Percentiles rank a stretch among this genome's conserved stretches.
These are phyloP conservation scores for Durio zibethinus DNA, from an alignment of 345 rosid species.

Conservation along the genomic window DNA sequence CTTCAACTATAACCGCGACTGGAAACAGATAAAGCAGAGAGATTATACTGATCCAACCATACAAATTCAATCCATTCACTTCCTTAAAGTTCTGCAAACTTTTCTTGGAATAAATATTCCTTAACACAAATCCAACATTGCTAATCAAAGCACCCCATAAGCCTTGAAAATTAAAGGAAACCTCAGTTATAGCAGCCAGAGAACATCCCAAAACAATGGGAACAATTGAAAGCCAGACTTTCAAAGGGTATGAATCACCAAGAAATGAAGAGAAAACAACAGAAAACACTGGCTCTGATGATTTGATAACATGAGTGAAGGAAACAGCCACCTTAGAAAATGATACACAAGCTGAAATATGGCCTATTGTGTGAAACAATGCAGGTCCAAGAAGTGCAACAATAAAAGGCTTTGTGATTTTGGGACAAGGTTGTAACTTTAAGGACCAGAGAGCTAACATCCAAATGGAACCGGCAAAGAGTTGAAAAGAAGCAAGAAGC, in stretches of 20 bases:
- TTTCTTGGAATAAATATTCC: slow-evolving; percentile 82
- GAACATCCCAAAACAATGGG: slow-evolving; percentile 95
- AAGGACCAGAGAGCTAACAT: slow-evolving; percentile 81
- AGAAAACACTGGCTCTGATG: slow-evolving; percentile 93
- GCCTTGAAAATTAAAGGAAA: slow-evolving; percentile 80
- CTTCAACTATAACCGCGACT: slow-evolving; percentile 82
- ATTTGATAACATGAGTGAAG: slow-evolving; percentile 95
- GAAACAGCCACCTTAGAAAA: slow-evolving; percentile 98
- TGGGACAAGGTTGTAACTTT: slow-evolving; percentile 77
- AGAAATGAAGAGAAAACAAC: slow-evolving; percentile 86
- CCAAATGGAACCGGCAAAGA: slow-evolving; percentile 86
- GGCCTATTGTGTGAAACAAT: slow-evolving; percentile 90
- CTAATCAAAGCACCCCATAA: slow-evolving; percentile 94
- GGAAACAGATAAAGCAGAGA: slow-evolving; percentile 77
- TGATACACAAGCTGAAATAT: slow-evolving; percentile 91
- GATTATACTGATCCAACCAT: slow-evolving; percentile 78
- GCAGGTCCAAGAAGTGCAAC: slow-evolving; percentile 94
- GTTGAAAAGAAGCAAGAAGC: slow-evolving; percentile 96
- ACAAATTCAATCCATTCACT: slow-evolving; percentile 87
- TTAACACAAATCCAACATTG: slow-evolving; percentile 81
- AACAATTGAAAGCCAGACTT: slow-evolving; percentile 88
- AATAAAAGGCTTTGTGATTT: slow-evolving; percentile 76
- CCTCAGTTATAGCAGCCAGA: slow-evolving; percentile 91
- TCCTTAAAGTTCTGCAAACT: slow-evolving; percentile 81
- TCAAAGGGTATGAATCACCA: slow-evolving; percentile 78